Conservation (phyloP, 2,329 filamentous ascomycete genomes). For the Fusarium nygamai region DNA sequence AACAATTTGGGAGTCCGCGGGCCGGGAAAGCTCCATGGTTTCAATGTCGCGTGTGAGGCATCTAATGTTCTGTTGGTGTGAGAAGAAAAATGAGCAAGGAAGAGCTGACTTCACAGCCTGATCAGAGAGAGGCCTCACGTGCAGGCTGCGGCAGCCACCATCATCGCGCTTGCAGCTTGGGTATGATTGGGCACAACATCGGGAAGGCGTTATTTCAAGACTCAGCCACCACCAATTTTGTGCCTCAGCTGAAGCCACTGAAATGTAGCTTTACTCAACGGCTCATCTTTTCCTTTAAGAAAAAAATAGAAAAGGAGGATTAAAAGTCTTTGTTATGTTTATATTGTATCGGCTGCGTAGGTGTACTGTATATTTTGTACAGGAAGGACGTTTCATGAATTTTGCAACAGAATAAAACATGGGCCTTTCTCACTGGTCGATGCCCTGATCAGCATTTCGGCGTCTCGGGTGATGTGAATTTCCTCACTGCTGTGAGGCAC, state of each 20-base stretch:
- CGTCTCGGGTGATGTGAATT: background rate
- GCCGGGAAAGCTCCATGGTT: background rate
- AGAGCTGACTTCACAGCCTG: background rate
- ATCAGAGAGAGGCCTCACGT: background rate
- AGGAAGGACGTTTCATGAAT: background rate
- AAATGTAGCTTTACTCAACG: background rate
- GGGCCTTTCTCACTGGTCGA: background rate
- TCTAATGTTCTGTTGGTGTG: accelerated
- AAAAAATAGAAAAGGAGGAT: background rate
- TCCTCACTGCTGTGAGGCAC: background rate
- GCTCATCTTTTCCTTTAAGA: too few species aligned
- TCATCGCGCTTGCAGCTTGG: background rate
- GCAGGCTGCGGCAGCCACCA: background rate
- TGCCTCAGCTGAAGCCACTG: background rate
- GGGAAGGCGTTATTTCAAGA: background rate
- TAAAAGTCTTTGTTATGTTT: background rate
- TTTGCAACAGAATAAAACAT: accelerated
- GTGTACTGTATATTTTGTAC: background rate
- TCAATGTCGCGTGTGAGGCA: background rate
- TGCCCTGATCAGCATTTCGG: background rate
- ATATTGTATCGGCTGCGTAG: background rate
- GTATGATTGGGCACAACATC: background rate
- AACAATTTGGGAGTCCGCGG: accelerated
- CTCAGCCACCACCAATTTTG: background rate
- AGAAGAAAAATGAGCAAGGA: background rate